Percentiles rank a stretch among this genome's conserved stretches.
Conservation (phyloP, 2,329 filamentous ascomycete species). For the Lasiodiplodia sp. region DNA sequence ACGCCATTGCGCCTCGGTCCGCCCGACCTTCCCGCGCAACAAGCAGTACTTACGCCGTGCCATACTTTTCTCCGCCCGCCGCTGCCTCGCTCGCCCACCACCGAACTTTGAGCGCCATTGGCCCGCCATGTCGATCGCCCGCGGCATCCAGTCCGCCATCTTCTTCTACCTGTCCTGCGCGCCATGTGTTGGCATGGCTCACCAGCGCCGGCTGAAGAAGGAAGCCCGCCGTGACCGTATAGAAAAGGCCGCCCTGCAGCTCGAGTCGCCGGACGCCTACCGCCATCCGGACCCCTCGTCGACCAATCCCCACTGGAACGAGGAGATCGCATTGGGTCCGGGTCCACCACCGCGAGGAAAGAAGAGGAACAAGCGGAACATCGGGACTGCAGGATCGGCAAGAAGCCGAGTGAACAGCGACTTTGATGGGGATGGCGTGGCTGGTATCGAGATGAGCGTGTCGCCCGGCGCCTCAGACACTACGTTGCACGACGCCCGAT, state of each 20-base stretch:
- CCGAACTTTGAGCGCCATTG: constrained; percentile 3
- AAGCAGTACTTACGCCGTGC: not conserved
- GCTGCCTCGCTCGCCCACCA: not conserved
- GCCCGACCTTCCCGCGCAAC: not conserved
- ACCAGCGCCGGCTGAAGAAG: constrained; percentile 73
- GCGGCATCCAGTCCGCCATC: constrained; percentile 73
- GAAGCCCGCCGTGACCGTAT: constrained; percentile 73
- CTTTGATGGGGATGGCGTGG: constrained; percentile 34
- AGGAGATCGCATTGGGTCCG: constrained; percentile 85
- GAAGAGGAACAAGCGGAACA: constrained; percentile 65
- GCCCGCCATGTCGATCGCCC: constrained; percentile 46
- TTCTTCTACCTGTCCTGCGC: constrained; percentile 82
- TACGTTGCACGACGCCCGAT: constrained; percentile 58
- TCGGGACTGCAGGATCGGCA: constrained; percentile 60
- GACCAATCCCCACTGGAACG: constrained; percentile 87
- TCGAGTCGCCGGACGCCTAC: constrained; percentile 76
- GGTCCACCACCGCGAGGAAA: constrained; percentile 68
- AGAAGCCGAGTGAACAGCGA: constrained; percentile 54
- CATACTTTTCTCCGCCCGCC: constrained; percentile 2
- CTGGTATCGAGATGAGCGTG: constrained; percentile 33
- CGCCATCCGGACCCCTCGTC: constrained; percentile 82
- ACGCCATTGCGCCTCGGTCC: constrained; percentile 17
- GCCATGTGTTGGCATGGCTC: constrained; percentile 75
- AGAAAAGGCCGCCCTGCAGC: constrained; percentile 69
- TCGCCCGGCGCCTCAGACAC: constrained; percentile 40